Percentiles rank a stretch among this genome's conserved stretches.
phyloP scores from a whole-genome alignment of 345 rosid species.

The Syzygium aqueum region DNA sequence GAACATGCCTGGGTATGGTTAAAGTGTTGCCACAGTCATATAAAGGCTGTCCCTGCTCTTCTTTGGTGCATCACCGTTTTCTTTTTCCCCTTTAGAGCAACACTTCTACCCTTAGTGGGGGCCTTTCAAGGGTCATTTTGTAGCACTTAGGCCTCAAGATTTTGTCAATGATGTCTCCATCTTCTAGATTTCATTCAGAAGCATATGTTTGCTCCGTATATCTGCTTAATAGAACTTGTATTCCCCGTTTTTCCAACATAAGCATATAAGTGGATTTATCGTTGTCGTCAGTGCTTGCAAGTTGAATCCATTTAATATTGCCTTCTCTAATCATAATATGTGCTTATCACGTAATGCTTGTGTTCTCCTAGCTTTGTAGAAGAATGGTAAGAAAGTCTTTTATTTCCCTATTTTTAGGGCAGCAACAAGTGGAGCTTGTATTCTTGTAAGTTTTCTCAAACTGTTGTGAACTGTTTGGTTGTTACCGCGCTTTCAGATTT shows the following conservation, averaged over 20 bases:
- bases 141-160: not conserved
- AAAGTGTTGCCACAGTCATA: not conserved
- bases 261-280: not conserved
- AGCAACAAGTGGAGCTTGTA: not conserved
- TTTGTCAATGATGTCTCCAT: not conserved
- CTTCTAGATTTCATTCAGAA: not conserved
- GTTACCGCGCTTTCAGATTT: conserved; percentile 35
- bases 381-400: not conserved
- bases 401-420: not conserved
- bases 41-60: not conserved
- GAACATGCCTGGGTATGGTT: not conserved
- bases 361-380: not conserved
- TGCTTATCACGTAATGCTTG: not conserved
- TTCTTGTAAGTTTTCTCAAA: not conserved
- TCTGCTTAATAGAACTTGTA: not conserved
- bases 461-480: not conserved
- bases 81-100: not conserved
- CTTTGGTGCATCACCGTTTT: not conserved
- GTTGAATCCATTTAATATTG: not conserved
- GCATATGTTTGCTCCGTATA: not conserved
- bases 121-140: not conserved
- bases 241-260: not conserved
- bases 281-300: not conserved
- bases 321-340: not conserved
- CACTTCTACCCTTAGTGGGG: not conserved